A percentile compares a stretch with the other conserved stretches of the same genome.
Evolutionary conservation across 2,329 filamentous ascomycete genomes (phyloP).

Genomic region (Botryotinia calthae): DNA sequence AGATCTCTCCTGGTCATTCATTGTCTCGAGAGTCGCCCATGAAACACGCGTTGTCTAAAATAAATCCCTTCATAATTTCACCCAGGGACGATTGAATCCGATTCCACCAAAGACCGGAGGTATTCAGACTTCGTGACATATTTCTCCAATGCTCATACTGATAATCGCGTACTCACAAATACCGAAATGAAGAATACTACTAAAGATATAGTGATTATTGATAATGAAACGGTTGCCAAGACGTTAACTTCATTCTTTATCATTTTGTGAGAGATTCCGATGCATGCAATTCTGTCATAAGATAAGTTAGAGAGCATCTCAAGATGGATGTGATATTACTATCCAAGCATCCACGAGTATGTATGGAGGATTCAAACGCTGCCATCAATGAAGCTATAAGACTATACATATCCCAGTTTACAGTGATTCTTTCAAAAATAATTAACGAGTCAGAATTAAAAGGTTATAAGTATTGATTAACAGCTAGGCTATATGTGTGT

Average conservation of each 20-base stretch:
- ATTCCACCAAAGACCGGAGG: neutral
- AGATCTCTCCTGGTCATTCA: no score
- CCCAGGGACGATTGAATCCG: neutral
- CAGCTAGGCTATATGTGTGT: no score
- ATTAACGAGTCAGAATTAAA: neutral
- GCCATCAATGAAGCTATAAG: neutral
- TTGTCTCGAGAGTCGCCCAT: neutral
- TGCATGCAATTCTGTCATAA: neutral
- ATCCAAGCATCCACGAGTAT: neutral
- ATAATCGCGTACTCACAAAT: neutral
- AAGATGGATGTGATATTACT: neutral
- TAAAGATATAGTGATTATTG: neutral
- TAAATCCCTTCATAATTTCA: neutral
- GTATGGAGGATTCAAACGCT: neutral
- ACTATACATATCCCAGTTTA: neutral
- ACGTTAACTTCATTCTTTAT: neutral
- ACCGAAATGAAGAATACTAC: neutral
- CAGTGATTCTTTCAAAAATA: neutral
- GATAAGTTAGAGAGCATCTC: neutral
- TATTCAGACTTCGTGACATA: neutral
- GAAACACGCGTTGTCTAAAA: neutral
- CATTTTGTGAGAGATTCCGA: neutral
- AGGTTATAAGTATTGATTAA: neutral
- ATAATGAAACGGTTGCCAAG: neutral
- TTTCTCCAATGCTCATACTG: neutral